Conservation (phyloP, 441 rosid genomes). For the Croton laevigatus region DNA sequence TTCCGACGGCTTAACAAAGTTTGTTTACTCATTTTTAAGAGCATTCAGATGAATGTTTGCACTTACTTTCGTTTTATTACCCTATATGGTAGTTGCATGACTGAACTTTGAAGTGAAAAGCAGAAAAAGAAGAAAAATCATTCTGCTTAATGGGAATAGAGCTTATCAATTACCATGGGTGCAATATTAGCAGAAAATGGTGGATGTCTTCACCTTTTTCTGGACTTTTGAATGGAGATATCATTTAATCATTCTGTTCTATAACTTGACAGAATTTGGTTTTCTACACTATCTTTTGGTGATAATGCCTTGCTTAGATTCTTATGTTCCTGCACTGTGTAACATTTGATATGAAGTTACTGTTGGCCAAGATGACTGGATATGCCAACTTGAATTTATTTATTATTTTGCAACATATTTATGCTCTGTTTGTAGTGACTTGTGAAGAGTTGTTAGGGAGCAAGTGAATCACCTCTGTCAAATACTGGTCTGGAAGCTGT, state of each 20-base stretch:
- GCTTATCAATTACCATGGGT: background rate
- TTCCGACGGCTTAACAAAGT: background rate
- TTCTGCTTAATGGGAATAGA: background rate
- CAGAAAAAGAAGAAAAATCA: background rate
- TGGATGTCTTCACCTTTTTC: no score
- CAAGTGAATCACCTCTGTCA: conserved; percentile 44
- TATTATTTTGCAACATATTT: background rate
- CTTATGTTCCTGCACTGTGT: background rate
- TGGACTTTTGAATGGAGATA: background rate
- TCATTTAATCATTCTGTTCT: background rate
- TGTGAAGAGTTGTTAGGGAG: background rate
- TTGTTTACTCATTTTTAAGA: background rate
- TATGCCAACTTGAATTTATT: background rate
- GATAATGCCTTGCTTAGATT: background rate
- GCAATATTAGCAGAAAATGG: background rate
- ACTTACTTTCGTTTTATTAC: background rate
- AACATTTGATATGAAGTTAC: background rate
- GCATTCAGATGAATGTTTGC: background rate
- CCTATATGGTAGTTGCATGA: background rate
- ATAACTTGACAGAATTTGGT: background rate
- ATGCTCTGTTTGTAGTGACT: background rate
- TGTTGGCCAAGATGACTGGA: background rate
- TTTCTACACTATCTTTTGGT: background rate
- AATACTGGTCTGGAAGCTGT: conserved; percentile 52
- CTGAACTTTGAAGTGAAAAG: background rate